These are phyloP conservation scores for Cryptococcus floricola DNA, from an alignment of 1,284 basidiomycete genomes.

Conservation along the genomic window DNA sequence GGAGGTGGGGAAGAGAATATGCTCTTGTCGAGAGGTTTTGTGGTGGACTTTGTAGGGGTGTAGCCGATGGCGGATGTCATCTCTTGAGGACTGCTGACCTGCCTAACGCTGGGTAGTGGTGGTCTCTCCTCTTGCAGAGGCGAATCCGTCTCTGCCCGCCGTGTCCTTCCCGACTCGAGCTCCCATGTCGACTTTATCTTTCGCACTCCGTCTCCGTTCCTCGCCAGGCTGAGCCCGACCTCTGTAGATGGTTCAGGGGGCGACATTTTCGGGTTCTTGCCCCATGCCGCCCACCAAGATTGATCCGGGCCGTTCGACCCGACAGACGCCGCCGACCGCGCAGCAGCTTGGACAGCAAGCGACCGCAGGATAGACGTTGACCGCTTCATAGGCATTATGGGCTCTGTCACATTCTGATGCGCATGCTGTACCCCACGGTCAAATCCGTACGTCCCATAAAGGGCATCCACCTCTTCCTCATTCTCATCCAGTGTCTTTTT, in stretches of 20 bases:
- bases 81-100: conserved; percentile 3
- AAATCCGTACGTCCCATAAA: conserved; percentile 37
- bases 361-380: conserved; percentile 30
- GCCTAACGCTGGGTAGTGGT: conserved; percentile 6
- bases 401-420: conserved; percentile 25
- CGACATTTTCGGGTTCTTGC: background rate
- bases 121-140: conserved; percentile 27
- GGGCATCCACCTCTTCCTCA: conserved; percentile 29
- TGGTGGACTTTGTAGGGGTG: conserved; percentile 3
- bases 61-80: conserved; percentile 6
- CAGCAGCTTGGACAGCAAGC: conserved; percentile 22
- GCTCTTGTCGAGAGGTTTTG: background rate
- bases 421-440: conserved; percentile 2
- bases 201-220: conserved; percentile 31
- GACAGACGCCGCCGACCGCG: conserved; percentile 2
- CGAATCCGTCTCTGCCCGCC: conserved; percentile 16
- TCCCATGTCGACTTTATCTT: conserved; percentile 38
- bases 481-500: conserved; percentile 30
- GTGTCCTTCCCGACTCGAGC: conserved; percentile 10
- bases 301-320: conserved; percentile 4
- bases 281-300: conserved; percentile 29
- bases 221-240: conserved; percentile 31
- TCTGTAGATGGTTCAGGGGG: conserved; percentile 7
- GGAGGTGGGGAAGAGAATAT: conserved; percentile 15
- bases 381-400: conserved; percentile 25